phyloP scores from a whole-genome alignment of 2,329 filamentous ascomycete species.

The Ceratocystis alfenasii region DNA sequence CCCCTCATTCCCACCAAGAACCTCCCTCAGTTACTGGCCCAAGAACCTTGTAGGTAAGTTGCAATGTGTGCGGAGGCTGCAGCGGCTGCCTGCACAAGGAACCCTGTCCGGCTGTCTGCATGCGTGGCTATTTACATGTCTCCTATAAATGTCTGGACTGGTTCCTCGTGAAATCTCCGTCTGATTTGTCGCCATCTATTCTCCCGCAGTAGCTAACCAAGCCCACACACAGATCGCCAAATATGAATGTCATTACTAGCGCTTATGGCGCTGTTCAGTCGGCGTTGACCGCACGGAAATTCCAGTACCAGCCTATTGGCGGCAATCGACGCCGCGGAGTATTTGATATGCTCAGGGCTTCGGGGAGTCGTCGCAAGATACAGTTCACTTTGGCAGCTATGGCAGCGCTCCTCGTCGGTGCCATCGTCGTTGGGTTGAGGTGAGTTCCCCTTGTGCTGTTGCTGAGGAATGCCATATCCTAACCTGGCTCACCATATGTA shows the following conservation, averaged over 20 bases:
- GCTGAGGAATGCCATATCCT: not conserved
- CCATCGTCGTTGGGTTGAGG: conserved; percentile 18
- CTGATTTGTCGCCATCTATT: not conserved
- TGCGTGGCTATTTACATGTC: not conserved
- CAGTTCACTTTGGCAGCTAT: conserved; percentile 11
- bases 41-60: not conserved
- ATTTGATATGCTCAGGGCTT: conserved; percentile 8
- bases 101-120: not conserved
- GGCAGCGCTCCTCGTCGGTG: conserved; percentile 6
- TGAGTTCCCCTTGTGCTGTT: not conserved
- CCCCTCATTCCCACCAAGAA: not conserved
- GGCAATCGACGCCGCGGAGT: not conserved
- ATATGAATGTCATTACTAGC: conserved; percentile 17
- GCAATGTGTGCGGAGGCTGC: not conserved
- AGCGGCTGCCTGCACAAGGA: too few relatives aligned
- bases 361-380: conserved; percentile 14
- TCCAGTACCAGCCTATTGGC: conserved; percentile 19
- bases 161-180: too few relatives aligned
- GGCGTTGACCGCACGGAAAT: conserved; percentile 10
- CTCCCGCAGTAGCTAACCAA: not conserved
- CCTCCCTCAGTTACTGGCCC: not conserved
- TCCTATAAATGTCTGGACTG: not conserved
- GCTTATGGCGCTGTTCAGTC: conserved; percentile 12
- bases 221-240: not conserved
- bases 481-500: conserved; percentile 30